Evolutionary conservation across 2,329 filamentous ascomycete genomes (phyloP), one percentile per base, ranked within the genome.

Genomic region (Aspergillus calidoustus): DNA sequence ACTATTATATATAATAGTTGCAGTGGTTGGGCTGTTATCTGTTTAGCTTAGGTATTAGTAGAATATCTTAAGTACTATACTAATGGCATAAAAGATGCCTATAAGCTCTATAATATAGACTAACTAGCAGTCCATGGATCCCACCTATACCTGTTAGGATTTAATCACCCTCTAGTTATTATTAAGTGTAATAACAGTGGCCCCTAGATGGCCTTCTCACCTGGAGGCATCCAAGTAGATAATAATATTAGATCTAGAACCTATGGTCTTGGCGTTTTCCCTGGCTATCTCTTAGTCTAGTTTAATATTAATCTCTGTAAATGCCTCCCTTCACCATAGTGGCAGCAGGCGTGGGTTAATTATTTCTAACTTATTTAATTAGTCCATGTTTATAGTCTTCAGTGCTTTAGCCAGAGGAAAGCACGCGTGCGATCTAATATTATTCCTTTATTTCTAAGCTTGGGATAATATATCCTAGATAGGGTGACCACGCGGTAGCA

Each of bases 71-170:
- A 59, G 59, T 50, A 68, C 57, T 2, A 63, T 48, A 25, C 54
- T 62, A 50, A 67, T 62, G 1, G 68, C 65, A 31, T 69, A 60
- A 28, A 66, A 62, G 47, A 71, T 69, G 25, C 65, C 60, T 19
- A 71, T 65, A 8, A 67, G 60, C 56, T 71, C 69, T 13, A 62
- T 65, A 3, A 55, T 57, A 30, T 71, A 60, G 8, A 71, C 64
- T 2, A 66, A 68, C 68, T 66, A 71, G 1, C 63, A 55, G 38
- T 65, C 68, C 48, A 67, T 67, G 19, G 59, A 57, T 46, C 47
- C 47, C 47, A 50, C 47, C 23, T 50, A 25, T 17, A 50, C 19
- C 11, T 50, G 22, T 50, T 25, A 7, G 47, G 47, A 50, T 50
- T 50, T 25, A 5, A 28, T 30, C 5, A 30, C n/a, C 47, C 30